Evolutionary conservation across 768 basidiomycete genomes (phyloP).

Genomic region (Lactifluus subvellereus): DNA sequence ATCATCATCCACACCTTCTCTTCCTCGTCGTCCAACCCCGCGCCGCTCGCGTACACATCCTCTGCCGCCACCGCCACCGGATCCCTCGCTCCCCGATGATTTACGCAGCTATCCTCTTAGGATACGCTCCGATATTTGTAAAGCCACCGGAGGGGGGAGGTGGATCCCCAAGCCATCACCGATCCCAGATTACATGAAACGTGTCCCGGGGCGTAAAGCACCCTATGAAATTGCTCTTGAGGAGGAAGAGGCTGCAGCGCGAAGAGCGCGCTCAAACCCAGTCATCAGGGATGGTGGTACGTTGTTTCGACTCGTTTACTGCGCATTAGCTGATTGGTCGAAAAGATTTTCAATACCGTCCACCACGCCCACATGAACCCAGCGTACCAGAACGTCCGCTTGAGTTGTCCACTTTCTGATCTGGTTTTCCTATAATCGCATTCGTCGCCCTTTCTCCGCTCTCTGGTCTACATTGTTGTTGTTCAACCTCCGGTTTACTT

Average conservation of each 20-base stretch:
- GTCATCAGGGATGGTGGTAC: slow-evolving; percentile 52
- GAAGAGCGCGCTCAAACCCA: slow-evolving; percentile 49
- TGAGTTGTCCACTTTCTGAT: slow-evolving; percentile 57
- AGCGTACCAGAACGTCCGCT: slow-evolving; percentile 42
- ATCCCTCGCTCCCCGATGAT: slow-evolving; percentile 47
- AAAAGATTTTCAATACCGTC: slow-evolving; percentile 62
- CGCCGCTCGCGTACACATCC: slow-evolving; percentile 34
- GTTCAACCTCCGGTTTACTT: slow-evolving; percentile 6
- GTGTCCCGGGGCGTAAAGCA: slow-evolving; percentile 63
- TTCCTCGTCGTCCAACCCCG: slow-evolving; percentile 12
- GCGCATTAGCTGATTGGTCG: neutral
- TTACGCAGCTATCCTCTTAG: slow-evolving; percentile 69
- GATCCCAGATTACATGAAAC: slow-evolving; percentile 39
- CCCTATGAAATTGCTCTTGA: slow-evolving; percentile 68
- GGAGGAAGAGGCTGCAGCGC: slow-evolving; percentile 51
- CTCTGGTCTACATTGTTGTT: slow-evolving; percentile 14
- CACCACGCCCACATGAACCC: slow-evolving; percentile 45
- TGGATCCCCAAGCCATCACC: slow-evolving; percentile 62
- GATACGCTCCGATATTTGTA: slow-evolving; percentile 62
- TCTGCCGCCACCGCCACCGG: slow-evolving; percentile 29
- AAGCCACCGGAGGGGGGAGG: slow-evolving; percentile 72
- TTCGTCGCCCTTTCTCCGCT: neutral
- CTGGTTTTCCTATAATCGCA: neutral
- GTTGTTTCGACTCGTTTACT: neutral
- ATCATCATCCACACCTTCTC: slow-evolving; percentile 24